Base-by-base conservation (phyloP, 1,284 basidiomycete genomes). In the Apiotrichum montevideense region DNA sequence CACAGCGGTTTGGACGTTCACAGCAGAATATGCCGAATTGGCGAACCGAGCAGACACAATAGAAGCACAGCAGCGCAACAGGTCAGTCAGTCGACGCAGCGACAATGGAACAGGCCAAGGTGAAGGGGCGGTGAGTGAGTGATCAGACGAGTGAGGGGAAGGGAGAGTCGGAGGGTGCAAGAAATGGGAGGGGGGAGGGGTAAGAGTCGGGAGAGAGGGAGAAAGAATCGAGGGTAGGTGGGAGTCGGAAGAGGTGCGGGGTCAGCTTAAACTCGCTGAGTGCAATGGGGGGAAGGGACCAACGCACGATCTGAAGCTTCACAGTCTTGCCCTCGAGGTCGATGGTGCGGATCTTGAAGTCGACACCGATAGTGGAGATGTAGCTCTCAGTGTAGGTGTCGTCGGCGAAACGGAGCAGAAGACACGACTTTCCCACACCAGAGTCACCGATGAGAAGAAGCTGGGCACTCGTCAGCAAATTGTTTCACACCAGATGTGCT, bases 331-430 rank as follows among this genome's bases (percentile, higher is more conserved):
- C 95, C 77, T 98, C 96, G 55, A 99, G 84, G 79, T 99, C 96
- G 77, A 99, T 98, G 49, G 96, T 99, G 69, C 96, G 84, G 80
- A 99, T 98, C 87, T 99, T 99, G 83, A 98, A 99, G 82, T 99
- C 96, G 59, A 98, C 92, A 65, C 95, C 95, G 78, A 98, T 98
- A 35, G 95, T 98, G 64, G 88, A 92, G 78, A 98, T 98, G 80
- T 98, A 98, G 72, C 89, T 93, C 78, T 97, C 94, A 55, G 96
- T 98, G 83, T 97, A 99, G 58, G 95, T 95, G 78, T 99, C 96
- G 79, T 99, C 96, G 69, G 94, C 95, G 77, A 99, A 99, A 75
- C 96, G 92, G 58, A 98, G 85, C 56, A 98, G 85, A 60, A 99
- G 82, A 82, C 96, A 98, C 49, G 95, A 98, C 86, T 98, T 81